Percentiles rank a stretch among this genome's conserved stretches.
phyloP scores from a whole-genome alignment of 257 asterid species.

The Przewalskia tangutica region DNA sequence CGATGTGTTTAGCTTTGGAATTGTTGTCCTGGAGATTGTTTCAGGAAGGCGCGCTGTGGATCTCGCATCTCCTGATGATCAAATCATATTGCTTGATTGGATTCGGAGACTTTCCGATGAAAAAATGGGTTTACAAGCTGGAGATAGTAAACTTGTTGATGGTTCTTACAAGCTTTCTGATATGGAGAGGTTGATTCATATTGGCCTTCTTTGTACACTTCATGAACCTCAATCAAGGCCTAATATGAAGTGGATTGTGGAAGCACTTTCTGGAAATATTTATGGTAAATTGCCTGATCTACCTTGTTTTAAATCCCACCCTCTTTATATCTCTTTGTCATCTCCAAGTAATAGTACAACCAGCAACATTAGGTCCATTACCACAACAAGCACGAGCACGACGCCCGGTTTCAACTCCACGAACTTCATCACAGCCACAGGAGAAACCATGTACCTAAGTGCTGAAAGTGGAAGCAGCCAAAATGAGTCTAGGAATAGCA shows the following conservation, averaged over 20 bases:
- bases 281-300: constrained; percentile 58
- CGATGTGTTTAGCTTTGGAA: constrained; percentile 89
- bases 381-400: constrained; percentile 16
- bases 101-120: constrained; percentile 70
- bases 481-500: neutral
- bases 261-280: constrained; percentile 51
- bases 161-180: constrained; percentile 48
- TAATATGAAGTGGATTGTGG: constrained; percentile 70
- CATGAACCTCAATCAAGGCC: constrained; percentile 79
- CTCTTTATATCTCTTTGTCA: constrained; percentile 60
- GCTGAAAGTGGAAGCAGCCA: constrained; percentile 45
- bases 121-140: constrained; percentile 41
- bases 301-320: constrained; percentile 61
- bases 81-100: constrained; percentile 73
- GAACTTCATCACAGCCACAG: constrained; percentile 47
- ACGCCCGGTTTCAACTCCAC: constrained; percentile 24
- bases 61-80: constrained; percentile 67
- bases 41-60: constrained; percentile 83
- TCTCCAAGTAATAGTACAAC: constrained; percentile 36
- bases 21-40: constrained; percentile 64
- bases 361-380: constrained; percentile 26
- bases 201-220: constrained; percentile 74
- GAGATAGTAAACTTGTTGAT: constrained; percentile 44
- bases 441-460: constrained; percentile 52
- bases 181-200: constrained; percentile 33